Evolutionary conservation across 1,284 basidiomycete species (phyloP), one percentile per base, ranked within the genome.

Genomic region (Ustilago nuda): DNA sequence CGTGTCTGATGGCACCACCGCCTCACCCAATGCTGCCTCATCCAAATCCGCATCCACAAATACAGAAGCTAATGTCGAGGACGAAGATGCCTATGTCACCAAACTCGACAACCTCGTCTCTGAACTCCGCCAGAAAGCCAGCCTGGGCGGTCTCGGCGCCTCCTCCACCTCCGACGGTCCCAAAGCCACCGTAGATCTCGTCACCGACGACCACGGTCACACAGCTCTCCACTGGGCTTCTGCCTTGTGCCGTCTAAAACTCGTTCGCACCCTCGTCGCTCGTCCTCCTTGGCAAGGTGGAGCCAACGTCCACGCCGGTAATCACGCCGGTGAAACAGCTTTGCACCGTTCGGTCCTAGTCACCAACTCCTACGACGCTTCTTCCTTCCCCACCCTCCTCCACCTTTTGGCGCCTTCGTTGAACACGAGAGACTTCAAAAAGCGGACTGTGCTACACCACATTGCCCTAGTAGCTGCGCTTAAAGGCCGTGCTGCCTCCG

Each of bases 181-280:
- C 0, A 81, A 82, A 19, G 82, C 88, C 3, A 88, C 93, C 4
- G 85, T 93, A 4, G 89, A 92, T 62, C 86, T 91, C 30, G 77
- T 85, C 54, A 83, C 83, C 43, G 97, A 99, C 82, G 94, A 98
- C 75, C 92, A 95, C 82, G 94, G 94, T 0, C 96, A 99, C 86
- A 95, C 94, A 0, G 92, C 96, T 7, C 88, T 99, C 33, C 97
- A 99, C 86, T 91, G 98, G 84, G 95, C 97, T 1, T 92, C 94
- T 7, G 93, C 94, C 41, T 89, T 98, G 50, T 94, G 92, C 2
- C 90, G 92, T 30, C 71, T 84, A 51, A 63, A 73, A 33, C 73
- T 84, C 2, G 83, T 85, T 33, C 66, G 74, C 2, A 79, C 79
- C 59, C 76, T 85, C 4, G 46, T 82, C 13, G 78, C 91, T 91